Evolutionary conservation across 2,329 filamentous ascomycete genomes (phyloP), one percentile per base, ranked within the genome.

Genomic region (Pyrenochaeta sp.): DNA sequence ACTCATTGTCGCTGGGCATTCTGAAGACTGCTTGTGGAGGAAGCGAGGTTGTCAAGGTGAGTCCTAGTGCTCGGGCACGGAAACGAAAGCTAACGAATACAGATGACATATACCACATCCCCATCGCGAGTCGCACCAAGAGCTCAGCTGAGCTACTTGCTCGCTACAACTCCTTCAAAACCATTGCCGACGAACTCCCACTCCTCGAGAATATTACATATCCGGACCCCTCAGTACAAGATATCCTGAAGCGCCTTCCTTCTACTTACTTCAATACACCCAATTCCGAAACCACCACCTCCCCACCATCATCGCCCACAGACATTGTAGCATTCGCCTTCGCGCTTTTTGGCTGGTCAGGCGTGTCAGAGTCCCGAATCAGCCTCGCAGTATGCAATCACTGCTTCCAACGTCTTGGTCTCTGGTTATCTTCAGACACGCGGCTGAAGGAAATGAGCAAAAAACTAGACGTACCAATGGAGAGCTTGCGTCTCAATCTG

Each of bases 41-140:
- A 91, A 88, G 74, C 88, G 88, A 58, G 93, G 92, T n/a, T 97
- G 93, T 74, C 93, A 96, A 77, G 88, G 90, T 92, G 81, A 59
- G 80, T 65, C 10, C 19, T n/a, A n/a, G 24, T n/a, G 22, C 3
- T n/a, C 13, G 15, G 25, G 12, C 13, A 5, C 25, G 12, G 25
- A 28, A 15, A 27, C 19, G 15, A 39, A 25, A 27, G 22, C 62
- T 75, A 54, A 40, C 2, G 2, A 24, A 12, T 22, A 27, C 61
- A 86, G 85, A 85, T 61, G 86, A 88, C 37, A 90, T 90, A 42
- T 88, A 90, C 67, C 85, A 87, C 52, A 79, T 90, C 12, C 79
- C 75, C 50, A 68, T 83, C 42, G 76, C 71, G 1, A 74, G 69
- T 12, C 68, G 78, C n/a, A 70, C 72, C 15, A 70, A 72, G 37